Conservation (phyloP, 176 grass and related monocot genomes). For the Aegilops sharonensis region DNA sequence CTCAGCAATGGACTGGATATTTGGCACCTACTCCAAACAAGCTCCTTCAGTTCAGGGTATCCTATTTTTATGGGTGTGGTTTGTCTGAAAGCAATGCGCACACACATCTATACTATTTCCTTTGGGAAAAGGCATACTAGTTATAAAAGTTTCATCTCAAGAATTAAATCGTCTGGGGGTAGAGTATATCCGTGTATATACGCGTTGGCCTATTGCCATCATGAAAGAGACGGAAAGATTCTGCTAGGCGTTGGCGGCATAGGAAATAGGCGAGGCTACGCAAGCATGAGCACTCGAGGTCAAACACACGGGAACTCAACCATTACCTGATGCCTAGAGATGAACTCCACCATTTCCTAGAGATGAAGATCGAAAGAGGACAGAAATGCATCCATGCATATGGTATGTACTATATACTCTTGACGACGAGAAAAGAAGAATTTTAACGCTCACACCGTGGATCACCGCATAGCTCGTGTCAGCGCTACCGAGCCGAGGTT, state of each 20-base stretch:
- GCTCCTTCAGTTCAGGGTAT: background rate
- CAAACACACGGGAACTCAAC: background rate
- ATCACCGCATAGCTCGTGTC: background rate
- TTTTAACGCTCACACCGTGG: background rate
- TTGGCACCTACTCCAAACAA: background rate
- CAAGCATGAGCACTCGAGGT: background rate
- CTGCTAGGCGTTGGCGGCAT: background rate
- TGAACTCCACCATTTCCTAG: background rate
- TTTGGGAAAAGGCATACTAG: background rate
- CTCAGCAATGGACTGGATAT: background rate
- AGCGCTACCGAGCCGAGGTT: background rate
- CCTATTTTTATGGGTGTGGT: background rate
- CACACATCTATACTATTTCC: background rate
- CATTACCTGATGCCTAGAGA: background rate
- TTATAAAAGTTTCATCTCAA: background rate
- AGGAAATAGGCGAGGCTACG: constrained; percentile 1
- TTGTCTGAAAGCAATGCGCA: background rate
- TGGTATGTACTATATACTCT: background rate
- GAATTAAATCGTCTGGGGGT: background rate
- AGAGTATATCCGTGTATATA: background rate
- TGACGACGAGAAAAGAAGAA: background rate
- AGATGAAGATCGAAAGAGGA: background rate
- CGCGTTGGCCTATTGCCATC: background rate
- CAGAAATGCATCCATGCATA: background rate
- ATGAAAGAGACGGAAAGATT: constrained; percentile 20